Evolutionary conservation across 768 basidiomycete species (phyloP).

Genomic region (Daedalea quercina): DNA sequence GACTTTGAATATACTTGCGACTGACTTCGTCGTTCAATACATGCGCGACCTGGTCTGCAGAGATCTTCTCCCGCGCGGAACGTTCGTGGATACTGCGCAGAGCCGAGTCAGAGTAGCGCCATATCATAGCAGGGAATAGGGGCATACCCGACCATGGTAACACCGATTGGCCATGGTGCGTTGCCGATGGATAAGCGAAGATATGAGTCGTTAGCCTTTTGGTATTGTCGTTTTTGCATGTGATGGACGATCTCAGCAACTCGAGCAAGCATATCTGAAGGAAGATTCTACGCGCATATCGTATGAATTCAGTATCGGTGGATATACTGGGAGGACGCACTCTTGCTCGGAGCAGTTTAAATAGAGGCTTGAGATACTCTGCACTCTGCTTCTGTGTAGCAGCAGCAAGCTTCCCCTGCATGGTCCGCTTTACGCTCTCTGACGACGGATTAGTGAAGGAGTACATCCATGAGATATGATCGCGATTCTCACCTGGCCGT

Average conservation of each 20-base stretch:
- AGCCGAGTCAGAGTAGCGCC: background rate
- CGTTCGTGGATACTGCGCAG: constrained; percentile 85
- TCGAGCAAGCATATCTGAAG: constrained; percentile 75
- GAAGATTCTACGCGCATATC: constrained; percentile 48
- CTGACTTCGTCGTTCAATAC: constrained; percentile 99
- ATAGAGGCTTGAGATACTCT: constrained; percentile 94
- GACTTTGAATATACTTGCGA: constrained; percentile 95
- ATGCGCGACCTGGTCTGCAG: constrained; percentile 94
- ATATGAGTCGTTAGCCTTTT: constrained; percentile 94
- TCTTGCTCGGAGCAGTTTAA: constrained; percentile 82
- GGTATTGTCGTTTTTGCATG: constrained; percentile 96
- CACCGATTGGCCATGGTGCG: constrained; percentile 99
- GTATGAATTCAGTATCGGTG: background rate
- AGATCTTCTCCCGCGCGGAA: constrained; percentile 96
- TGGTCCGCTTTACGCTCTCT: constrained; percentile 85
- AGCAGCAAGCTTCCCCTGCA: constrained; percentile 89
- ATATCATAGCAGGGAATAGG: background rate
- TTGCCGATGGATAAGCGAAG: constrained; percentile 96
- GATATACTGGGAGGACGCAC: constrained; percentile 31
- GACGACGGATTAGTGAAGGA: background rate
- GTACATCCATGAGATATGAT: constrained; percentile 1
- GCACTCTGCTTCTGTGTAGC: constrained; percentile 95
- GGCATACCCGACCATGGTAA: constrained; percentile 95
- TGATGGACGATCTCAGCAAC: constrained; percentile 93
- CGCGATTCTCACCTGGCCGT: constrained; percentile 61